These are phyloP conservation scores for Xanthoconium stramineum DNA, from an alignment of 768 basidiomycete species.

Conservation along the genomic window DNA sequence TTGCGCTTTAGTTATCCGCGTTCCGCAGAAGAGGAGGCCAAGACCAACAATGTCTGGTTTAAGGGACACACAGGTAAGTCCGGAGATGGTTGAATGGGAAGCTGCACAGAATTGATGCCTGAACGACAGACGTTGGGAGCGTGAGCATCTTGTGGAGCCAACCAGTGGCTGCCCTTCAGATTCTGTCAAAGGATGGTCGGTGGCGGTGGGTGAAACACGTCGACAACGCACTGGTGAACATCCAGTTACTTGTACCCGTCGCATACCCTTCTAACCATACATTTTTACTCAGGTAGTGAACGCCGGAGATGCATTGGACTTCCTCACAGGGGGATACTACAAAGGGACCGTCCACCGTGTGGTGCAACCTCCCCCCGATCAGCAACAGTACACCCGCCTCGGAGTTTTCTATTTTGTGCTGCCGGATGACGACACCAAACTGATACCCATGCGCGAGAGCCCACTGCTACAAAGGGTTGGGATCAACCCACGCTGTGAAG, in stretches of 20 bases:
- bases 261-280: not conserved
- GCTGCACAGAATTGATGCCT: no score
- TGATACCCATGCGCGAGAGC: conserved; percentile 45
- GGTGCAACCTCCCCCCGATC: conserved; percentile 55
- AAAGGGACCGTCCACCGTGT: conserved; percentile 60
- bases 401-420: conserved; percentile 58
- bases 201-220: conserved; percentile 64
- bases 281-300: conserved; percentile 47
- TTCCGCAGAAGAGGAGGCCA: conserved; percentile 45
- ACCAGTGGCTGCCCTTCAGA: conserved; percentile 56
- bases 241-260: not conserved
- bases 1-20: conserved; percentile 43
- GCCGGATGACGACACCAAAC: conserved; percentile 47
- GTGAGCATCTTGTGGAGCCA: conserved; percentile 61
- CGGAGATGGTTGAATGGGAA: not conserved
- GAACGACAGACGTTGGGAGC: conserved; percentile 45
- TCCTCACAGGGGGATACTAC: conserved; percentile 60
- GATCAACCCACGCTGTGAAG: conserved; percentile 35
- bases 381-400: conserved; percentile 44
- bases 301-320: conserved; percentile 56
- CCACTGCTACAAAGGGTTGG: conserved; percentile 47
- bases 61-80: conserved; percentile 55
- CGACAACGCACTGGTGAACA: conserved; percentile 51
- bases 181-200: conserved; percentile 46
- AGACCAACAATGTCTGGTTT: conserved; percentile 54